These are phyloP conservation scores for Torulaspora gathmanii DNA, from an alignment of 805 yeast species.

Conservation along the genomic window DNA sequence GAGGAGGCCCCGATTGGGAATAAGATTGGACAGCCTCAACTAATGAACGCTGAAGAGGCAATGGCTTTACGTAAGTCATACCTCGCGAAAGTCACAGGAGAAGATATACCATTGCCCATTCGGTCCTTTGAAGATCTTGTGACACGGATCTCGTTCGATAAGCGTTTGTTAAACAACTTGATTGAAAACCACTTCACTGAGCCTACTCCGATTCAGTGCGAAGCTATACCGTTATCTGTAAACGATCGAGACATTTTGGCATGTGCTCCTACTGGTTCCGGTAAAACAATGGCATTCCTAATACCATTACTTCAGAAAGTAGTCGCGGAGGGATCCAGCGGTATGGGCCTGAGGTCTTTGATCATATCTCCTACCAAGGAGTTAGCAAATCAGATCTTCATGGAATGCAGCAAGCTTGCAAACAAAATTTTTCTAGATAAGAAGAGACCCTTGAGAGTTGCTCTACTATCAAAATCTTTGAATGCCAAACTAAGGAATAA, in stretches of 20 bases:
- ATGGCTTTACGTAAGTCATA: conserved; percentile 51
- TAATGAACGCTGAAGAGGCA: conserved; percentile 58
- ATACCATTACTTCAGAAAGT: conserved; percentile 69
- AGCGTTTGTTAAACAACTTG: conserved; percentile 51
- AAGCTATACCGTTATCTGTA: conserved; percentile 73
- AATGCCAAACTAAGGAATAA: conserved; percentile 64
- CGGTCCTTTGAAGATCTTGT: conserved; percentile 82
- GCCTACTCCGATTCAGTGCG: conserved; percentile 93
- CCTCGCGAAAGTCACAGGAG: conserved; percentile 70
- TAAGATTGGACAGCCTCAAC: conserved; percentile 40
- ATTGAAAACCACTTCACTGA: conserved; percentile 65
- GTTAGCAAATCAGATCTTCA: conserved; percentile 78
- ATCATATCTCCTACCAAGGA: conserved; percentile 94
- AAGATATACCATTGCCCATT: conserved; percentile 85
- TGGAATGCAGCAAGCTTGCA: conserved; percentile 59
- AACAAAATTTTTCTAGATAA: conserved; percentile 40
- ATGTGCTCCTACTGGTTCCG: conserved; percentile 98
- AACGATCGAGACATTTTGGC: conserved; percentile 75
- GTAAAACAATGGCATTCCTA: conserved; percentile 88
- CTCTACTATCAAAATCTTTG: conserved; percentile 64
- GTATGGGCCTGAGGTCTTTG: conserved; percentile 59
- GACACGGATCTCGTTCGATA: conserved; percentile 61
- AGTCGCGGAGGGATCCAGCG: conserved; percentile 31
- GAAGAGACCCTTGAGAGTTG: conserved; percentile 48
- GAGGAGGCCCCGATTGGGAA: conserved; percentile 31